Base-by-base conservation (phyloP, 2,329 filamentous ascomycete species). In the Chaetomiaceae sp. region DNA sequence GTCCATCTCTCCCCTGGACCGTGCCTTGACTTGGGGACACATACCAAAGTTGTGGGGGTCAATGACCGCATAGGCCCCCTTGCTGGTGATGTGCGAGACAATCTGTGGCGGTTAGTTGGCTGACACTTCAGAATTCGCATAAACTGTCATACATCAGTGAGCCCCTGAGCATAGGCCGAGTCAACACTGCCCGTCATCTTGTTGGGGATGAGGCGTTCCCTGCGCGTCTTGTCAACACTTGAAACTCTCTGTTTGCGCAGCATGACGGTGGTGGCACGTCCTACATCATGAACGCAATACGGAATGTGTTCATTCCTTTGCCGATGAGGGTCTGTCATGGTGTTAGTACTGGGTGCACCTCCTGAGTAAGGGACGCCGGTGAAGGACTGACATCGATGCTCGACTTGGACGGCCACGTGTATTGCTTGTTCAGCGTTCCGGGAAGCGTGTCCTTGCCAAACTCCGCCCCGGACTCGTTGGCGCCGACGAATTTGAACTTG, bases 41-140 rank as follows among this genome's bases (percentile, higher is more conserved):
- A 37, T 29, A 51, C 47, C 82, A 60, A 75, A 85, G 73, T 85
- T 85, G 66, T 85, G 82, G 3, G 82, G 79, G 60, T 85, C 80
- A 3, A 69, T 47, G 9, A 68, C 54, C 17, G 66, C 66, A 42
- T 65, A 67, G 9, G 59, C 64, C 9, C 66, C 66, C 19, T 63
- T 63, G 53, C 60, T 58, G 2, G 68, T 68, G 50, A 69, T 59
- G 49, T 67, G 65, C 29, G 63, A 57, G 36, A 69, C 62, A 15
- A 67, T 65, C 58, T 69, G 60, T 15, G 6, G 20, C 34, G 45
- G 33, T 38, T 19, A 45, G 71, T 65, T 34, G 71, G 63, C 38
- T 68, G 46, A 33, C 6, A 33, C n/a, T 19, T 25, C 20, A 8
- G 15, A 25, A 36, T n/a, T n/a, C 15, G 0, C 4, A 27, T 19